Evolutionary conservation across 2,329 filamentous ascomycete species (phyloP), one percentile per base, ranked within the genome.

Genomic region (Botrytis squamosa): DNA sequence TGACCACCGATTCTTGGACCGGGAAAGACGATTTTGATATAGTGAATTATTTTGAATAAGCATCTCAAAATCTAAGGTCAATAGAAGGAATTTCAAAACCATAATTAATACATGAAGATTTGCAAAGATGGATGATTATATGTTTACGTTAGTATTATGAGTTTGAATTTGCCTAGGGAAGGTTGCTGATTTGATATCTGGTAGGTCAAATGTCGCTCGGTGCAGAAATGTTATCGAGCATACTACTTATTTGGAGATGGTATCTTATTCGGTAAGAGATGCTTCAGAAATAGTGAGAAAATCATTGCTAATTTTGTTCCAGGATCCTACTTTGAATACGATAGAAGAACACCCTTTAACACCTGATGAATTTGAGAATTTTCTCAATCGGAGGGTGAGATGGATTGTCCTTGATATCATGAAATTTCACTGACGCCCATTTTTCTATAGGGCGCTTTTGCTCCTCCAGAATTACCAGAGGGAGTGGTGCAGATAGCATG

Each of bases 61-160:
- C 25, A 16, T 40, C 25, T 42, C 46, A 14, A 29, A 40, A 33
- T 65, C 25, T 46, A 5, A 29, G 16, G 14, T 44, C 18, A n/a
- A 29, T 55, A 29, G 36, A 14, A 22, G 46, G 36, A 29, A 68
- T 40, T 16, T 22, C n/a, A 63, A 18, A 49, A 46, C 1, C 40
- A 18, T 8, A 55, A 38, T 44, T 40, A 29, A 40, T 33, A 55
- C 29, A 44, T n/a, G 8, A 46, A 55, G 2, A 67, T 40, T 33
- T 57, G 70, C 60, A 55, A 75, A 62, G 29, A 82, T 82, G 81
- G 81, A 82, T 73, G 79, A 81, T 76, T 82, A 82, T 75, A 79
- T 82, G 78, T 82, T 82, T 69, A 75, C 78, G 60, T 72, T 14
- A 57, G 70, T 72, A 67, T 42, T n/a, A 25, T 16, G 22, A 29